phyloP scores from a whole-genome alignment of 2,329 filamentous ascomycete species.

The Cladosporium sp. region DNA sequence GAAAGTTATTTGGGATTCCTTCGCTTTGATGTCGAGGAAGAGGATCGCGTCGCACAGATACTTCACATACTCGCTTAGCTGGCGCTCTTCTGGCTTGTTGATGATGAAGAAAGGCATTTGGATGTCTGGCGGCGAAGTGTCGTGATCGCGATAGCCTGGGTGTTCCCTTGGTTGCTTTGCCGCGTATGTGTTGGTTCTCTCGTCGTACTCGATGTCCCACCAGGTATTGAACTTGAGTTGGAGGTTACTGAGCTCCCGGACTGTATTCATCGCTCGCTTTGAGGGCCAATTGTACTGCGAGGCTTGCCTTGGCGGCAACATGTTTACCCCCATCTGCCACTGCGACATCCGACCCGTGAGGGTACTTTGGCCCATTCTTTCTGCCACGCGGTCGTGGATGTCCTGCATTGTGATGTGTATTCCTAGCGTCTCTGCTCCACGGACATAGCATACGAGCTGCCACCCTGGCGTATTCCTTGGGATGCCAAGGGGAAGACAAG shows the following conservation, averaged over 20 bases:
- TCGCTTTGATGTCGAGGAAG: constrained; percentile 4
- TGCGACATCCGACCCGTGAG: too few species aligned
- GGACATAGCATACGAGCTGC: too few species aligned
- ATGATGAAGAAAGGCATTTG: background rate
- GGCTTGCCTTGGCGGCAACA: too few species aligned
- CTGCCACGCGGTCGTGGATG: too few species aligned
- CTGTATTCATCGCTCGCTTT: background rate
- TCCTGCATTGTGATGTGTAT: too few species aligned
- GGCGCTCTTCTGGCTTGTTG: background rate
- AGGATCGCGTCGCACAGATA: constrained; percentile 1
- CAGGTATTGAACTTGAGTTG: constrained; percentile 8
- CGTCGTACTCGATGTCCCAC: background rate
- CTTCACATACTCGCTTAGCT: constrained; percentile 6
- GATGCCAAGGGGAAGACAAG: too few species aligned
- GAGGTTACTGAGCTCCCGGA: background rate
- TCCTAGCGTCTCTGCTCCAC: too few species aligned
- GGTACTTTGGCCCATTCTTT: too few species aligned
- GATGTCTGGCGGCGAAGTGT: background rate
- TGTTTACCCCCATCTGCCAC: too few species aligned
- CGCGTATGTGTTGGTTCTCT: background rate
- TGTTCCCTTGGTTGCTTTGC: background rate
- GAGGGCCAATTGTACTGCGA: constrained; percentile 9
- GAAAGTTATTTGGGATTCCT: background rate
- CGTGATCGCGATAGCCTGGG: background rate
- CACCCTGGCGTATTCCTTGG: too few species aligned